phyloP scores from a whole-genome alignment of 148 eudicot species.

The Persicaria maculosa region DNA sequence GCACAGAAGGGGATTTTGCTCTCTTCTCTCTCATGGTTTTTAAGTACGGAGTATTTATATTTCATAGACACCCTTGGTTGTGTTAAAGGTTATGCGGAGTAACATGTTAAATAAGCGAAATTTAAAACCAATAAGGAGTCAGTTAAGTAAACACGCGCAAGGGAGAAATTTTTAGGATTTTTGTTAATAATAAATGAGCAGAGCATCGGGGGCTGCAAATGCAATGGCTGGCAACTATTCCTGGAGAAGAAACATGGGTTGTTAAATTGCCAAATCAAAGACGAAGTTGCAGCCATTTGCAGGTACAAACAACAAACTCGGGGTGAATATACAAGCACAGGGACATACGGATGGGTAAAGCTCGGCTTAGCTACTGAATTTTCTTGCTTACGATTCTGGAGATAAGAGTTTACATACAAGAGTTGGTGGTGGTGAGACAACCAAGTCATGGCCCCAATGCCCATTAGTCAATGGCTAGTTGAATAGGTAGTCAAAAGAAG shows the following conservation, averaged over 20 bases:
- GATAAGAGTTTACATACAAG: conserved; percentile 9
- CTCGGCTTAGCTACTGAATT: neutral
- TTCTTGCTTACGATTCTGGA: neutral
- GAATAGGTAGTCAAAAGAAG: neutral
- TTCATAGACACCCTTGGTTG: too few relatives aligned
- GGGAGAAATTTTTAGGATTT: too few relatives aligned
- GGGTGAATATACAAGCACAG: conserved; percentile 12
- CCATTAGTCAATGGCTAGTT: neutral
- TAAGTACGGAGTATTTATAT: too few relatives aligned
- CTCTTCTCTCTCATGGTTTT: too few relatives aligned
- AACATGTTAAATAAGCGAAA: too few relatives aligned
- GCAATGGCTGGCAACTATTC: neutral
- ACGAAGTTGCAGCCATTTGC: neutral
- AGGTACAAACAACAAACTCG: neutral
- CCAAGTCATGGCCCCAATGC: neutral
- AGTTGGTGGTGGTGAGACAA: neutral
- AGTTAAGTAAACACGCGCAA: too few relatives aligned
- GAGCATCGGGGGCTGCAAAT: neutral
- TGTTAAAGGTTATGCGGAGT: too few relatives aligned
- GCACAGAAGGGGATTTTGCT: too few relatives aligned
- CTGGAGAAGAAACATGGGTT: neutral
- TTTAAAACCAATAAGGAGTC: too few relatives aligned
- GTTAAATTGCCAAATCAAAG: neutral
- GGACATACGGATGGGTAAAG: neutral
- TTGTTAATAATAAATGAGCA: neutral